Conservation (phyloP, 768 basidiomycete species). For the Phaffia australis region DNA sequence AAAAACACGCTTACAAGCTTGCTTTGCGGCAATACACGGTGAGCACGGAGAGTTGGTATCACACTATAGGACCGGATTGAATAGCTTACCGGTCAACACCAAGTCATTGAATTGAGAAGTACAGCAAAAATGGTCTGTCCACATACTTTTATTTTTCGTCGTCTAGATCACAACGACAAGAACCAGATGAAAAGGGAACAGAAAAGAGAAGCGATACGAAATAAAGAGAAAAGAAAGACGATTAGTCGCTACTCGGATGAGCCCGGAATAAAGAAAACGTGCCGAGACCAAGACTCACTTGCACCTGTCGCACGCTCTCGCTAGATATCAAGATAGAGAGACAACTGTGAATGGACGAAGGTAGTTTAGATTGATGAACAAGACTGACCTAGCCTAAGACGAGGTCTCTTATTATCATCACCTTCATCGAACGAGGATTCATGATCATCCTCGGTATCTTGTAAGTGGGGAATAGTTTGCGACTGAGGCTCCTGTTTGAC, state of each 20-base stretch:
- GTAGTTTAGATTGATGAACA: background rate
- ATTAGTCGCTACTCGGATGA: background rate
- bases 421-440: conserved; percentile 11
- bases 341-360: background rate
- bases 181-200: background rate
- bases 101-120: background rate
- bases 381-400: conserved; percentile 31
- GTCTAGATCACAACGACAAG: background rate
- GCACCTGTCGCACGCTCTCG: conserved; percentile 25
- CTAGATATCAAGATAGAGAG: background rate
- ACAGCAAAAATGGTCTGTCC: background rate
- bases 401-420: conserved; percentile 31
- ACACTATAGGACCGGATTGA: conserved; percentile 7
- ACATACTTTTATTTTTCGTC: conserved; percentile 26
- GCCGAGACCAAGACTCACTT: conserved; percentile 12
- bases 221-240: too few species aligned
- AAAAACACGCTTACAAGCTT: conserved; percentile 11
- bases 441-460: conserved; percentile 19
- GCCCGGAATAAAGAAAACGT: background rate
- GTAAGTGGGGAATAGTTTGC: background rate
- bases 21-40: conserved; percentile 20
- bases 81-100: background rate
- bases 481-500: background rate
- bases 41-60: conserved; percentile 24
- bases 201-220: too few species aligned